phyloP scores from a whole-genome alignment of 2,329 filamentous ascomycete genomes.

The Didymella glomerata region DNA sequence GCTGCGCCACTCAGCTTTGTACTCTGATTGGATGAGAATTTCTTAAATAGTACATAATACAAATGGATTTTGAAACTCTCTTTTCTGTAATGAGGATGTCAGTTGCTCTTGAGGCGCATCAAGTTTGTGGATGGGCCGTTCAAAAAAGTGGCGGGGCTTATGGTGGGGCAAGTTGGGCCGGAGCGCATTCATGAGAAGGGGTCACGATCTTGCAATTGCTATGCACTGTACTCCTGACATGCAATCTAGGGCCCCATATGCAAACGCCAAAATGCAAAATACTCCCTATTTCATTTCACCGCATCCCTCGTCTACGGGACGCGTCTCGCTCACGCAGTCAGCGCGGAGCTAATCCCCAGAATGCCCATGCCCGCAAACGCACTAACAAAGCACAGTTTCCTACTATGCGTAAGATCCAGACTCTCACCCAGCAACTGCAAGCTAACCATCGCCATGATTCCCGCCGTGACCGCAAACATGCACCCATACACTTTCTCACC shows the following conservation, averaged over 20 bases:
- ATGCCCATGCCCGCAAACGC: conserved; percentile 88
- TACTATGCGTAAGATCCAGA: conserved; percentile 80
- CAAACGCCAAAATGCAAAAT: neutral
- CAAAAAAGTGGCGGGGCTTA: neutral
- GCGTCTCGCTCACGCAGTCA: conserved; percentile 67
- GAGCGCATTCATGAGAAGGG: neutral
- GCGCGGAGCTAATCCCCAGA: conserved; percentile 82
- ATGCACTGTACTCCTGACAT: neutral
- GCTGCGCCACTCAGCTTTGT: conserved; percentile 43
- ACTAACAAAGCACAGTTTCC: conserved; percentile 78
- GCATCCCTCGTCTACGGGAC: neutral
- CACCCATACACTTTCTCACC: conserved; percentile 72
- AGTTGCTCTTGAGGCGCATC: no score
- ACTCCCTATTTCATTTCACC: neutral
- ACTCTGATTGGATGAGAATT: conserved; percentile 15
- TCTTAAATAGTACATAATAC: no score
- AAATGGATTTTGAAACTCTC: no score
- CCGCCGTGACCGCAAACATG: conserved; percentile 88
- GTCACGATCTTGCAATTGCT: neutral
- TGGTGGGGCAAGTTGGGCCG: neutral
- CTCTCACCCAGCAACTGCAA: conserved; percentile 89
- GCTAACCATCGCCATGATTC: conserved; percentile 95
- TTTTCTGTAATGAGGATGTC: no score
- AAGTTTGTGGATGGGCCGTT: no score
- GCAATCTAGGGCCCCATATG: neutral